phyloP scores from a whole-genome alignment of 371 early-diverging fungal species.

The Umbelopsis sp. region DNA sequence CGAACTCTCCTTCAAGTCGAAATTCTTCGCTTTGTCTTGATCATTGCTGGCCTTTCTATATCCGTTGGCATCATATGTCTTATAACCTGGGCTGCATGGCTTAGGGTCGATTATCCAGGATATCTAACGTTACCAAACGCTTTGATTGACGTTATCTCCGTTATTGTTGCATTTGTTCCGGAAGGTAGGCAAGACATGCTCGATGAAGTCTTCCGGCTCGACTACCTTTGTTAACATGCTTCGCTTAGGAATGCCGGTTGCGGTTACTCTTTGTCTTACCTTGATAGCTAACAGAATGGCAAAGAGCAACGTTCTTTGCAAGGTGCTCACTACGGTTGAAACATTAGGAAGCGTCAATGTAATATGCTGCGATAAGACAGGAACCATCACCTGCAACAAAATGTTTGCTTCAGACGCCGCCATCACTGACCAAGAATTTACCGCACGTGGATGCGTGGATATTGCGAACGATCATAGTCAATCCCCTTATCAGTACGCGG shows the following conservation, averaged over 20 bases:
- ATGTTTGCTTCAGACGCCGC: slow-evolving; percentile 61
- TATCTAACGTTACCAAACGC: slow-evolving; percentile 60
- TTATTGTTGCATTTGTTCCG: slow-evolving; percentile 70
- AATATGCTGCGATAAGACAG: slow-evolving; percentile 75
- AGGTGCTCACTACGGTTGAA: slow-evolving; percentile 68
- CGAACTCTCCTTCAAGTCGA: slow-evolving; percentile 70
- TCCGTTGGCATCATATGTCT: slow-evolving; percentile 43
- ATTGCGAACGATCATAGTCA: slow-evolving; percentile 18
- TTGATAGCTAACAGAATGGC: slow-evolving; percentile 65
- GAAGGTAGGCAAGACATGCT: slow-evolving; percentile 44
- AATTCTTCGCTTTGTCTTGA: slow-evolving; percentile 67
- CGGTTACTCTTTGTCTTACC: slow-evolving; percentile 56
- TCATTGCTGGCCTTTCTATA: slow-evolving; percentile 66
- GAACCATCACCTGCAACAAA: slow-evolving; percentile 70
- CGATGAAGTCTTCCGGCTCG: not conserved
- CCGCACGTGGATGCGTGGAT: slow-evolving; percentile 33
- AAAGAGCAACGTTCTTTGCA: slow-evolving; percentile 57
- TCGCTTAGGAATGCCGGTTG: slow-evolving; percentile 45
- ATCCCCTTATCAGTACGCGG: slow-evolving; percentile 24
- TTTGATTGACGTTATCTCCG: slow-evolving; percentile 74
- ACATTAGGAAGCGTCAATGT: slow-evolving; percentile 71
- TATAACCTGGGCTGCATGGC: slow-evolving; percentile 43
- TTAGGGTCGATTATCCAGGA: slow-evolving; percentile 44
- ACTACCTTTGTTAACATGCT: not conserved
- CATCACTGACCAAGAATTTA: slow-evolving; percentile 41